Evolutionary conservation across 148 eudicot genomes (phyloP).

Genomic region (Camellia sinensis): DNA sequence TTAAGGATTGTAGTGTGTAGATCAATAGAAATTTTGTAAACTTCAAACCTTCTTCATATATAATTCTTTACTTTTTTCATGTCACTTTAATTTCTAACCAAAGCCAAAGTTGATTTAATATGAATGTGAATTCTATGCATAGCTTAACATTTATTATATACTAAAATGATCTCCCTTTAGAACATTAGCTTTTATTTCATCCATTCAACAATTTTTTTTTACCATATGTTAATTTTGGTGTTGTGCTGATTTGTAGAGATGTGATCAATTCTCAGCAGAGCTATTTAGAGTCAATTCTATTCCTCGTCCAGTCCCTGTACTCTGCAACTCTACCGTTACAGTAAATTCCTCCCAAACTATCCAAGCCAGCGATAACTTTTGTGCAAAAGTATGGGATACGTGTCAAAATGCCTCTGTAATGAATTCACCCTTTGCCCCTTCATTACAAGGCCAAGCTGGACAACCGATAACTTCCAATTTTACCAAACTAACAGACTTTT

Average conservation of each 20-base stretch:
- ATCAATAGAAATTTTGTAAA: background rate
- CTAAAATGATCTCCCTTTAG: background rate
- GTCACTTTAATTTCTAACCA: background rate
- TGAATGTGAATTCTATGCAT: slow-evolving; percentile 1
- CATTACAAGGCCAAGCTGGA: slow-evolving; percentile 47
- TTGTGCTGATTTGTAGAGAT: slow-evolving; percentile 45
- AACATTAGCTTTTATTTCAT: background rate
- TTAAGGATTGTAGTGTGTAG: background rate
- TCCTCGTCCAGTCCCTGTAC: slow-evolving; percentile 50
- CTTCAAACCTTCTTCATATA: background rate
- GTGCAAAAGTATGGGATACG: slow-evolving; percentile 71
- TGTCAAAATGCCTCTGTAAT: slow-evolving; percentile 61
- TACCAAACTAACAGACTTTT: slow-evolving; percentile 51
- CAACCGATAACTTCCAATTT: slow-evolving; percentile 31
- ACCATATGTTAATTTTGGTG: background rate
- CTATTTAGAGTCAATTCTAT: slow-evolving; percentile 38
- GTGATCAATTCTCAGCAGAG: slow-evolving; percentile 61
- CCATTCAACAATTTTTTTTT: background rate
- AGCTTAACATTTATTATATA: background rate
- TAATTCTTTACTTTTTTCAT: background rate
- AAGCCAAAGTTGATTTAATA: slow-evolving; percentile 1
- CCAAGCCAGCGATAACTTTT: slow-evolving; percentile 46
- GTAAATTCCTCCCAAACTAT: slow-evolving; percentile 41
- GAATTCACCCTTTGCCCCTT: slow-evolving; percentile 64
- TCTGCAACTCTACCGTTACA: slow-evolving; percentile 61